phyloP scores from a whole-genome alignment of 1,284 basidiomycete species.

The Somion occarium region DNA sequence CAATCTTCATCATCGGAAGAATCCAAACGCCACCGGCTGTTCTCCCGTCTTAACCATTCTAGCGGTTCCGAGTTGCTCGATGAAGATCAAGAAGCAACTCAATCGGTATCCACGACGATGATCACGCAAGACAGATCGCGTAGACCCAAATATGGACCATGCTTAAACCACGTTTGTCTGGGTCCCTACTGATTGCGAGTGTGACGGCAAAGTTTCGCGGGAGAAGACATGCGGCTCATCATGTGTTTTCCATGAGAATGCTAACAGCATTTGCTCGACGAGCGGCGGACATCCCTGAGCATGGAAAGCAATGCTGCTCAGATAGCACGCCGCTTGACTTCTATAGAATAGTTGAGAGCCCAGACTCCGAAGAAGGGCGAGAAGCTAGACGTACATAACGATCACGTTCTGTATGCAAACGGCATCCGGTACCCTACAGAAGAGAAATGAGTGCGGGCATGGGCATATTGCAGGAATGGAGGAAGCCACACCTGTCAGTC shows the following conservation, averaged over 20 bases:
- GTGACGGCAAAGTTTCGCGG: slow-evolving; percentile 28
- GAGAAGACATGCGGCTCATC: slow-evolving; percentile 22
- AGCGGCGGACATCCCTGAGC: neutral
- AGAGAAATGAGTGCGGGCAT: neutral
- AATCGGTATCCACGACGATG: slow-evolving; percentile 15
- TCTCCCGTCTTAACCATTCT: neutral
- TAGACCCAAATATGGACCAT: slow-evolving; percentile 22
- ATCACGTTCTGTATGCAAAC: neutral
- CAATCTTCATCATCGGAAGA: too few relatives aligned
- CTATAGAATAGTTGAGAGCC: slow-evolving; percentile 4
- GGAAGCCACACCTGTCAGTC: slow-evolving; percentile 2
- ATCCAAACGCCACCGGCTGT: slow-evolving; percentile 9
- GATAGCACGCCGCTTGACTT: neutral
- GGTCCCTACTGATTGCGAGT: slow-evolving; percentile 14
- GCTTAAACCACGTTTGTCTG: slow-evolving; percentile 26
- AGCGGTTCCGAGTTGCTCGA: neutral
- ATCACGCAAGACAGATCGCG: slow-evolving; percentile 25
- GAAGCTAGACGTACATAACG: neutral
- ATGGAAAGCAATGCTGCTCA: neutral
- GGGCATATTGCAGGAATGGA: neutral
- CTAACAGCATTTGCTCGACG: neutral
- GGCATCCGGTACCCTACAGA: neutral
- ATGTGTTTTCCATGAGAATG: slow-evolving; percentile 12
- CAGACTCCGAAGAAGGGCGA: slow-evolving; percentile 2
- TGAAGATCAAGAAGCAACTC: slow-evolving; percentile 9